Evolutionary conservation across 106 monocot genomes (phyloP).

Genomic region (Narthecium ossifragum): DNA sequence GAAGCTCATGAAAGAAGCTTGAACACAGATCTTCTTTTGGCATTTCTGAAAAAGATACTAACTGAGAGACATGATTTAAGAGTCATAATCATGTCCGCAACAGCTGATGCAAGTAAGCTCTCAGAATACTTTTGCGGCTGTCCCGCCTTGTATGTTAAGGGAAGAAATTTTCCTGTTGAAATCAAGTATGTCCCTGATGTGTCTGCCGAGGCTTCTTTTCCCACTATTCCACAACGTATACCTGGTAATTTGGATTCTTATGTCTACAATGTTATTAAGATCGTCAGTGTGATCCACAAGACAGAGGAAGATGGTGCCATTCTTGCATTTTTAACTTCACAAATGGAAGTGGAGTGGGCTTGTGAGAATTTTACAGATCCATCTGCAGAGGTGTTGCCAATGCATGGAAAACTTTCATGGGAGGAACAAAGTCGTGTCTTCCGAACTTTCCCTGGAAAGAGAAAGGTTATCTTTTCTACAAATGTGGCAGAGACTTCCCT

Average conservation of each 20-base stretch:
- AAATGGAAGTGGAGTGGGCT: constrained; percentile 92
- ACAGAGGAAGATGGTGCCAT: constrained; percentile 70
- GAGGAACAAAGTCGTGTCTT: constrained; percentile 78
- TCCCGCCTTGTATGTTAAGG: constrained; percentile 50
- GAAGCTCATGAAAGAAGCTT: constrained; percentile 99
- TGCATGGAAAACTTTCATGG: constrained; percentile 90
- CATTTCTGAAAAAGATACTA: constrained; percentile 69
- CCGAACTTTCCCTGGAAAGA: constrained; percentile 63
- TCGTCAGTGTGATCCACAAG: constrained; percentile 62
- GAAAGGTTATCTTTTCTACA: constrained; percentile 87
- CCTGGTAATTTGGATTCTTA: constrained; percentile 39
- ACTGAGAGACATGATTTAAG: constrained; percentile 58
- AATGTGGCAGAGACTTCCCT: constrained; percentile 95
- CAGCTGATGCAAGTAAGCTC: constrained; percentile 76
- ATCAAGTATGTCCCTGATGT: constrained; percentile 78
- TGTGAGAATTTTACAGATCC: constrained; percentile 76
- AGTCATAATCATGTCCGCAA: constrained; percentile 95
- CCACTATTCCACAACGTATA: constrained; percentile 8
- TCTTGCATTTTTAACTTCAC: constrained; percentile 95
- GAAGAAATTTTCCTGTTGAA: constrained; percentile 87
- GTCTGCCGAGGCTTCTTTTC: constrained; percentile 21
- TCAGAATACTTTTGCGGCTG: constrained; percentile 77
- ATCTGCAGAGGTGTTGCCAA: constrained; percentile 58
- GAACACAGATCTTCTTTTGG: constrained; percentile 84
- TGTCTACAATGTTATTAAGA: constrained; percentile 70